phyloP scores from a whole-genome alignment of 2,329 filamentous ascomycete species.

The Rachicladosporium sp. region DNA sequence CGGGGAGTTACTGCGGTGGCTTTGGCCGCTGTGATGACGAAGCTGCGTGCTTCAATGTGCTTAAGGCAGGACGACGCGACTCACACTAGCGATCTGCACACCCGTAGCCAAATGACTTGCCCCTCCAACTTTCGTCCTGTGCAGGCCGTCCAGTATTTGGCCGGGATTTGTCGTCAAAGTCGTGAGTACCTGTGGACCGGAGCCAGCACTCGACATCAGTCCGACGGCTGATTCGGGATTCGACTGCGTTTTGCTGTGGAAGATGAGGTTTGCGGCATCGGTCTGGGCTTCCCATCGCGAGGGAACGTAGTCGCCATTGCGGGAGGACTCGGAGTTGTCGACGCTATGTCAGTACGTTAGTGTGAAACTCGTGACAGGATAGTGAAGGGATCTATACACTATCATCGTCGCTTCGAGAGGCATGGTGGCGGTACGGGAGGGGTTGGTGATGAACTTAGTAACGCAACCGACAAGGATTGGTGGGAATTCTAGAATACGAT shows the following conservation, averaged over 20 bases:
- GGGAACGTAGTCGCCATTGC: constrained; percentile 86
- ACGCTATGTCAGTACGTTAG: constrained; percentile 41
- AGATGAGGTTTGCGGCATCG: constrained; percentile 88
- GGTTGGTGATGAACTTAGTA: not conserved
- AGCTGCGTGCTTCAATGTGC: constrained; percentile 5
- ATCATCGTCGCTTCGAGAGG: constrained; percentile 99
- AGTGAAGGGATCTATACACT: constrained; percentile 39
- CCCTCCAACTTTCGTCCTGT: constrained; percentile 88
- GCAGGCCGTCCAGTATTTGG: constrained; percentile 84
- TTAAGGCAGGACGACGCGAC: constrained; percentile 20
- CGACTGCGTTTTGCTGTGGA: constrained; percentile 85
- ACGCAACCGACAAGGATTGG: not conserved
- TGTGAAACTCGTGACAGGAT: not conserved
- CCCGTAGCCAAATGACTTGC: constrained; percentile 79
- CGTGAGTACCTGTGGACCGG: constrained; percentile 91
- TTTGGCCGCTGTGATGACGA: too few relatives aligned
- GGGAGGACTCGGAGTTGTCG: constrained; percentile 97
- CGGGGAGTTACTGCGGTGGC: not conserved
- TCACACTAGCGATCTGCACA: constrained; percentile 86
- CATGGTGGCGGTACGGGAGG: constrained; percentile 6
- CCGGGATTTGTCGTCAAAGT: constrained; percentile 94
- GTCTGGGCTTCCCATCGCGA: constrained; percentile 93
- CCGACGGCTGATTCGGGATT: constrained; percentile 97
- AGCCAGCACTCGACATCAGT: constrained; percentile 97
- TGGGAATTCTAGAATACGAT: not conserved